A percentile compares a stretch with the other conserved stretches of the same genome.
These are phyloP conservation scores for Alternaria metachromatica DNA, from an alignment of 2,329 filamentous ascomycete genomes.

Conservation along the genomic window DNA sequence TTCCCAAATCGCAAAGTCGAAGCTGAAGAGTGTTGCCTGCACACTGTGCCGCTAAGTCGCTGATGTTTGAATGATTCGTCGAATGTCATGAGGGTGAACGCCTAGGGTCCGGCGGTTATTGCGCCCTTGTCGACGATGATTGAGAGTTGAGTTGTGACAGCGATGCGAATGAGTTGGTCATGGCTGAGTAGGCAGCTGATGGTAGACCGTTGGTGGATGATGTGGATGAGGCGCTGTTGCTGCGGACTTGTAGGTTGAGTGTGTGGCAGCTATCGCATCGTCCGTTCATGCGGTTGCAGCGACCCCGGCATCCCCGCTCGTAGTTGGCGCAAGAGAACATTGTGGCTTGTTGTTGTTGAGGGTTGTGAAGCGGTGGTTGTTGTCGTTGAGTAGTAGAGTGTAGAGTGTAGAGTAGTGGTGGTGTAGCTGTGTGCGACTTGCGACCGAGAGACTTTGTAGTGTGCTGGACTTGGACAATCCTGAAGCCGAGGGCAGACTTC, in stretches of 20 bases:
- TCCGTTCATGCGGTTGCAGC: constrained; percentile 47
- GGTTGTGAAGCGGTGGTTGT: not conserved
- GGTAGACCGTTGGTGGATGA: constrained; percentile 36
- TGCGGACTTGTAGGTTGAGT: constrained; percentile 49
- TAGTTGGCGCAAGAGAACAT: constrained; percentile 56
- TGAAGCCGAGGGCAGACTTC: constrained; percentile 8
- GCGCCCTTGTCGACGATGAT: constrained; percentile 30
- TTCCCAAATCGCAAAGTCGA: not conserved
- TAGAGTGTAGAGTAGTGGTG: not conserved
- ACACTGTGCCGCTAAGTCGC: constrained; percentile 32
- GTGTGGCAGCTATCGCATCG: constrained; percentile 49
- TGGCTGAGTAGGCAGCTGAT: constrained; percentile 45
- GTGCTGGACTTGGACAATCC: not conserved
- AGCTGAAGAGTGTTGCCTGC: constrained; percentile 12
- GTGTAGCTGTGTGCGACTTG: not conserved
- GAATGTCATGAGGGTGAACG: constrained; percentile 15
- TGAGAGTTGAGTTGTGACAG: constrained; percentile 39
- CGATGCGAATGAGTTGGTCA: constrained; percentile 51
- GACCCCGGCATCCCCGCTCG: constrained; percentile 53
- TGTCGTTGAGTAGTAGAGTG: not conserved
- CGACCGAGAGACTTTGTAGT: not conserved
- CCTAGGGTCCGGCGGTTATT: constrained; percentile 17
- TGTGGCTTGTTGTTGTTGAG: constrained; percentile 16
- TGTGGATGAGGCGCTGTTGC: constrained; percentile 41
- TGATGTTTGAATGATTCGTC: constrained; percentile 21